Base-by-base conservation (phyloP, 1,139 yeast genomes). In the Suhomyces maxii region DNA sequence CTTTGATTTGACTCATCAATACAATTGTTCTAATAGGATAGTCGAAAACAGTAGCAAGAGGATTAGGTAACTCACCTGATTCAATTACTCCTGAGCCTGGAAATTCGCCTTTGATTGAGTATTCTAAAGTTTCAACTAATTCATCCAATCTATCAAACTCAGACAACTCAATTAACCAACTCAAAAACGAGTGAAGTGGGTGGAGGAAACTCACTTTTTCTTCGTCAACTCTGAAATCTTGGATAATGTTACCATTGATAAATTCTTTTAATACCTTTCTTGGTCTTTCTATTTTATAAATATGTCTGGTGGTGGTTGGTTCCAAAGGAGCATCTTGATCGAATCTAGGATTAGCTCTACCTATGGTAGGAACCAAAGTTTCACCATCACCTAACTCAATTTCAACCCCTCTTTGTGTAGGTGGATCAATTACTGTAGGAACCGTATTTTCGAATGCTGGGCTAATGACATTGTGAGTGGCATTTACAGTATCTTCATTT, bases 1-100 rank as follows among this genome's bases (percentile, higher is more conserved):
- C 71, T 51, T 80, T 80, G 2, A 80, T 78, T 54, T 80, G 85
- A 0, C 84, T 75, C 65, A 77, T 64, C 9, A 80, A 60, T 0
- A 77, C 85, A 31, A 89, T 63, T 0, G 93, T 86, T 48, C 96
- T 75, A 23, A 93, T 66, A 0, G 97, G 86, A 53, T 86, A 86
- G 51, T 89, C 97, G 53, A 84, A 81, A 7, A 84, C 61, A 5
- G 75, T 64, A 25, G 61, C 49, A 38, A 58, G n/a, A 44, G 44
- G 65, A 55, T 40, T 63, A 51, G 49, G 73, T 40, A 34, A 58
- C 52, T 26, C 53, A 3, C 50, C 50, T 26, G 47, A 60, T 50
- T 30, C 57, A 3, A 43, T 39, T 45, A 23, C 26, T 6, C 45
- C 45, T 2, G 53, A 41, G 1, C 44, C 18, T 7, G 36, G 25